phyloP scores from a whole-genome alignment of 805 yeast species.

The Starmerella apis region DNA sequence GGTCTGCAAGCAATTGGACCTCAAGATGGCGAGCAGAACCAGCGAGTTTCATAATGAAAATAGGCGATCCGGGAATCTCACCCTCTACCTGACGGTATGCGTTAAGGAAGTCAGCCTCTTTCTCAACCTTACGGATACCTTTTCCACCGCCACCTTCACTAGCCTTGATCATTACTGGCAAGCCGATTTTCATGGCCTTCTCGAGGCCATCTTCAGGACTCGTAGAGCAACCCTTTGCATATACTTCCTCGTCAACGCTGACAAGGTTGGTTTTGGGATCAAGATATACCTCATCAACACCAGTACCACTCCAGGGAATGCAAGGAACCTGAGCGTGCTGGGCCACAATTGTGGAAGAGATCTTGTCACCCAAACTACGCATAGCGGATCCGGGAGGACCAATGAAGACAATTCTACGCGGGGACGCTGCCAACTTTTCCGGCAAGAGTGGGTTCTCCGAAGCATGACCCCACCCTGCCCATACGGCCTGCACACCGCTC shows the following conservation, averaged over 20 bases:
- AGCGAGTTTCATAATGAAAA: slow-evolving; percentile 93
- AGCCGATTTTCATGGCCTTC: slow-evolving; percentile 80
- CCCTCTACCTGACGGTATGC: slow-evolving; percentile 88
- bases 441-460: slow-evolving; percentile 96
- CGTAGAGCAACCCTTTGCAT: slow-evolving; percentile 77
- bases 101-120: slow-evolving; percentile 63
- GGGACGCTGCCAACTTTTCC: slow-evolving; percentile 86
- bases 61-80: slow-evolving; percentile 98
- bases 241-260: slow-evolving; percentile 74
- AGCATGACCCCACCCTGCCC: slow-evolving; percentile 99
- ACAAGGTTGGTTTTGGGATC: slow-evolving; percentile 68
- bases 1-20: slow-evolving; percentile 95
- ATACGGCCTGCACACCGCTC: slow-evolving; percentile 92
- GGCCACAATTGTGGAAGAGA: slow-evolving; percentile 95
- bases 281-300: slow-evolving; percentile 69
- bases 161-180: slow-evolving; percentile 98
- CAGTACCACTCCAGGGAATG: slow-evolving; percentile 99
- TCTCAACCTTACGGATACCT: slow-evolving; percentile 94
- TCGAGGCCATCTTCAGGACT: slow-evolving; percentile 80
- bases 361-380: slow-evolving; percentile 99
- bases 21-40: slow-evolving; percentile 97
- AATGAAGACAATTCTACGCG: slow-evolving; percentile 79
- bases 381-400: slow-evolving; percentile 99
- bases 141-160: slow-evolving; percentile 99
- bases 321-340: slow-evolving; percentile 98